phyloP scores from a whole-genome alignment of 305 asterid species.

The Striga hermonthica region DNA sequence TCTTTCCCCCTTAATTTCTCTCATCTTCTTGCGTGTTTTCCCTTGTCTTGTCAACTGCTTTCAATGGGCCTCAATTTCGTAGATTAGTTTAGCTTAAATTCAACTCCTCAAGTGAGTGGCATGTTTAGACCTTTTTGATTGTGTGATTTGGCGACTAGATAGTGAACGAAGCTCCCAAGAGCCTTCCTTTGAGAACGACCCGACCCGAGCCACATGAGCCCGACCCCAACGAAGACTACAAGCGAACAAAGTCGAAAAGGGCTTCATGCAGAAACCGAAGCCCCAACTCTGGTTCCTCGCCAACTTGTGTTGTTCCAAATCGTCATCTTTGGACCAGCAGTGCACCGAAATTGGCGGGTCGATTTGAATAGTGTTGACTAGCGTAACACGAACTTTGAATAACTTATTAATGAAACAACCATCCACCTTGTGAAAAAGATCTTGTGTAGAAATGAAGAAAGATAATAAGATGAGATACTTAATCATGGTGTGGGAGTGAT shows the following conservation, averaged over 20 bases:
- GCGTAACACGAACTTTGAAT: background rate
- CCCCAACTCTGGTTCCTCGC: background rate
- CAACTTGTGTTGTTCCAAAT: background rate
- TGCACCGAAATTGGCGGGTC: background rate
- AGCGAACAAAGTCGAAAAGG: conserved; percentile 1
- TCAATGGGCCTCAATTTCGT: no score
- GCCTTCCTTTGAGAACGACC: no score
- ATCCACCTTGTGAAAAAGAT: background rate
- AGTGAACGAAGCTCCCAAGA: no score
- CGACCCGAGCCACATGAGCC: no score
- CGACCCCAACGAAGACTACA: conserved; percentile 4
- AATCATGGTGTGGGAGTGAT: no score
- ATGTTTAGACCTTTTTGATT: no score
- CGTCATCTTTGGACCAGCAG: background rate
- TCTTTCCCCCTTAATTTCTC: no score
- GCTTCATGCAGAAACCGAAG: conserved; percentile 5
- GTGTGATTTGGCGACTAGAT: no score
- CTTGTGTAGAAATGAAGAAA: background rate
- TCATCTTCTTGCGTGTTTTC: no score
- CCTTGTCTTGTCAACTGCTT: no score
- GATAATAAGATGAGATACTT: background rate
- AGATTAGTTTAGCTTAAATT: no score
- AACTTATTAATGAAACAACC: background rate
- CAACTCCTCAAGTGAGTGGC: no score
- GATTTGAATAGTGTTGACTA: background rate